Conservation (phyloP, 345 rosid genomes). For the Psidium guajava region DNA sequence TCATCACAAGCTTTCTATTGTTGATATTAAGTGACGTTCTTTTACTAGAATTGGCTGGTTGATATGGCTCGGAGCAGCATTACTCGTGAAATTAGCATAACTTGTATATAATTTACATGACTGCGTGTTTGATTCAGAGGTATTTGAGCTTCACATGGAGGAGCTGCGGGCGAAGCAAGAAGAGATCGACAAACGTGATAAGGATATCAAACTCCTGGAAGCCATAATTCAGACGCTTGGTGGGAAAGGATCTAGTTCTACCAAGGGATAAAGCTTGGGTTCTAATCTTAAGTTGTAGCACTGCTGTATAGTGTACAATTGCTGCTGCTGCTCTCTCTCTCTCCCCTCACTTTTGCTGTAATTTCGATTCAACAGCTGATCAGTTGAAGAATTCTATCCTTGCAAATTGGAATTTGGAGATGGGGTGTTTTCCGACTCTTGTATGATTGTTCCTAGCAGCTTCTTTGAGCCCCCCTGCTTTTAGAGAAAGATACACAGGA, state of each 20-base stretch:
- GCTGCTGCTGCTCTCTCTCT: neutral
- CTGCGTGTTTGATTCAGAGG: constrained; percentile 44
- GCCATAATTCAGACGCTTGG: constrained; percentile 93
- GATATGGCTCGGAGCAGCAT: neutral
- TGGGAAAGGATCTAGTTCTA: constrained; percentile 36
- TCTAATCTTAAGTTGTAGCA: neutral
- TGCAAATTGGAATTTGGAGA: neutral
- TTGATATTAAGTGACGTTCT: neutral
- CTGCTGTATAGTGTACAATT: neutral
- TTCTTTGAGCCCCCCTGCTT: neutral
- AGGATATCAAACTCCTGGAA: constrained; percentile 83
- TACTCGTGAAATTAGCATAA: neutral
- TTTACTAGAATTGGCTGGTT: neutral
- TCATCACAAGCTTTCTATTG: neutral
- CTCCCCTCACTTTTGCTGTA: neutral
- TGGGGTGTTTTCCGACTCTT: neutral
- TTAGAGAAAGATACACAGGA: neutral
- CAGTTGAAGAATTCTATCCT: neutral
- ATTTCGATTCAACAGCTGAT: neutral
- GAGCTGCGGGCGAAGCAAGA: constrained; percentile 87
- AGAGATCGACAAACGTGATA: constrained; percentile 69
- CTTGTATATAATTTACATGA: neutral
- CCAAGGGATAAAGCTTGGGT: neutral
- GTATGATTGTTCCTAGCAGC: neutral
- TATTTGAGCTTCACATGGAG: constrained; percentile 85